Evolutionary conservation across 2,329 filamentous ascomycete species (phyloP), one percentile per base, ranked within the genome.

Genomic region (Ceratocystis colombiana): DNA sequence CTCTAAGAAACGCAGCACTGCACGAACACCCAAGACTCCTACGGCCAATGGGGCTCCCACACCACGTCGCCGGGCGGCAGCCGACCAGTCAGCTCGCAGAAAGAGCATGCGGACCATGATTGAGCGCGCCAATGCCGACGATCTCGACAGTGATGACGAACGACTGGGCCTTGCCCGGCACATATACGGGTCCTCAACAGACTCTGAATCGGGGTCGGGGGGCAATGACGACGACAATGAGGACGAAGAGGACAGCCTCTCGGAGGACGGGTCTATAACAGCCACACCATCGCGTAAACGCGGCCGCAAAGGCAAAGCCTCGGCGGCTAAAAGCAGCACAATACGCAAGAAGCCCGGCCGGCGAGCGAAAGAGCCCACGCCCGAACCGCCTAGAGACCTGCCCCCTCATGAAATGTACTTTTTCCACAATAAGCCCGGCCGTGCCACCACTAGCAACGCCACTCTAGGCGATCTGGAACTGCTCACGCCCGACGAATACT

Each of bases 401-500:
- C 89, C 92, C 4, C 81, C 92, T 0, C 90, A 96, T 72, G 94
- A 97, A 74, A 84, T 88, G 70, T 99, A 95, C 77, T 97, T 99
- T 75, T 89, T 88, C 72, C 90, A 97, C 72, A 96, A 96, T 73
- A 87, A 90, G 61, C 86, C 89, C 0, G 91, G 90, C 1, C 82
- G 85, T 3, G 80, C 84, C 57, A 92, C 92, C 75, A 96, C 93
- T 0, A 96, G 92, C 1, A 88, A 89, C 73, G 94, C 94, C 70
- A 96, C 85, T 0, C 79, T 97, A 4, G 82, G 87, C 0, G 85
- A 87, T 3, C 78, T 95, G 44, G 79, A 84, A 3, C 79, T 96
- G 10, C 84, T 97, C 66, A 91, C 89, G 1, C 92, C 96, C 72
- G 92, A 97, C 67, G 90, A 96, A 73, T 99, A 94, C 75, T 96